Evolutionary conservation across 1,139 yeast species (phyloP), one percentile per base, ranked within the genome.

Genomic region (Yueomyces sp.): DNA sequence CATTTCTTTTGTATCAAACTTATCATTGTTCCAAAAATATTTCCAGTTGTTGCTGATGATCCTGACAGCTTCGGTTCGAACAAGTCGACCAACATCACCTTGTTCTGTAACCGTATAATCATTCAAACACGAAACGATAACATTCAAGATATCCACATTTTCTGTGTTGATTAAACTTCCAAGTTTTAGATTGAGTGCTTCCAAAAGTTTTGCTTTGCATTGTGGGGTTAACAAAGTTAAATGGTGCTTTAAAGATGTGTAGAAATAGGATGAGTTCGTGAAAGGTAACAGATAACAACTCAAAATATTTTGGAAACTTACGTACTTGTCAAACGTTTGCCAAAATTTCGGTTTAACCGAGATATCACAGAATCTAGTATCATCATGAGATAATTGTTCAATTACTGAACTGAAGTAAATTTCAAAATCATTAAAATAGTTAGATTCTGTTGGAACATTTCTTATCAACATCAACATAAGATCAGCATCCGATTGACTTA

Each of bases 31-130:
- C 27, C 42, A 46, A 29, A 64, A 60, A 7, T 43, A 12, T 0
- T 44, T 44, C 3, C 53, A 38, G 50, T 70, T 68, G 3, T 51
- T 41, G 0, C 49, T 45, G 6, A 80, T 55, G 3, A 75, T 55
- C 6, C 56, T 47, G 4, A 81, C 59, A 1, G 78, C 66, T 0
- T 78, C 70, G 2, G 58, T 52, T 41, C 96, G 67, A 1, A 86
- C 73, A 56, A 78, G 73, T 36, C 86, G 75, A 2, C 96, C 96
- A 11, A 81, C 84, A 59, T 81, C 91, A 19, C 91, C 91, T 56
- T 77, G 82, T 41, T 74, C 75, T 0, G 86, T 78, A 3, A 70
- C 63, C 0, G 87, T 76, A 52, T 81, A 80, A 50, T 81, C 89
- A 49, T 78, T 76, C 37, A 81, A 59, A 38, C 69, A 64, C 3